Base-by-base conservation (phyloP, 2,329 filamentous ascomycete genomes). In the Claviceps africana region DNA sequence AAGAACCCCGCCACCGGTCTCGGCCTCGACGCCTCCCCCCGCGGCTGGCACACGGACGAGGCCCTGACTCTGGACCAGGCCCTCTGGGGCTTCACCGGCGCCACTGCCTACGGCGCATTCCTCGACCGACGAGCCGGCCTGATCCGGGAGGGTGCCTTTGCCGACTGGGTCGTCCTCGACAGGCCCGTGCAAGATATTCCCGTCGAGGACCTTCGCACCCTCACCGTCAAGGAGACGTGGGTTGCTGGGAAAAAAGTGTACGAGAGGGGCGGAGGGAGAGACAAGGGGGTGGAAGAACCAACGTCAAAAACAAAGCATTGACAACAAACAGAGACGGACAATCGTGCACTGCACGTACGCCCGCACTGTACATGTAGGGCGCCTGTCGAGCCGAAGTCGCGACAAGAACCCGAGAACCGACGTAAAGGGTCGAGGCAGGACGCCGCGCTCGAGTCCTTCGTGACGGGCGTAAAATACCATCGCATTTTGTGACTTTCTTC, bases 141-240 rank as follows among this genome's bases (percentile, higher is more conserved):
- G 0, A 82, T 86, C 31, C 65, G 71, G 51, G 64, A 70, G n/a
- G 81, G 80, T 0, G 78, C 77, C 1, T 79, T 78, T 62, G 83
- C 82, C 0, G 83, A 86, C 63, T 86, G 82, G 82, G 71, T 86
- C 4, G 81, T 87, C n/a, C 64, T 86, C 13, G 81, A 85, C 56
- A 62, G 69, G 55, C 74, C 78, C 45, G 60, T 85, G 0, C 74
- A 77, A 51, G 67, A 60, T 0, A 63, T 77, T 33, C 67, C 71
- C 11, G 54, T 76, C 2, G 79, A 82, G 53, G 69, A 70, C 13
- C 58, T 86, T 51, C 73, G 78, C 25, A 67, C 66, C 4, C 60
- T 83, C 8, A 71, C 65, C 48, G 81, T 86, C 1, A 71, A 67
- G 55, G 82, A 86, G 69, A 86, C 83, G 0, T 87, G 83, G 83